A percentile compares a stretch with the other conserved stretches of the same genome.
Conservation (phyloP, 208 protist species). For the Leishmania turanica region DNA sequence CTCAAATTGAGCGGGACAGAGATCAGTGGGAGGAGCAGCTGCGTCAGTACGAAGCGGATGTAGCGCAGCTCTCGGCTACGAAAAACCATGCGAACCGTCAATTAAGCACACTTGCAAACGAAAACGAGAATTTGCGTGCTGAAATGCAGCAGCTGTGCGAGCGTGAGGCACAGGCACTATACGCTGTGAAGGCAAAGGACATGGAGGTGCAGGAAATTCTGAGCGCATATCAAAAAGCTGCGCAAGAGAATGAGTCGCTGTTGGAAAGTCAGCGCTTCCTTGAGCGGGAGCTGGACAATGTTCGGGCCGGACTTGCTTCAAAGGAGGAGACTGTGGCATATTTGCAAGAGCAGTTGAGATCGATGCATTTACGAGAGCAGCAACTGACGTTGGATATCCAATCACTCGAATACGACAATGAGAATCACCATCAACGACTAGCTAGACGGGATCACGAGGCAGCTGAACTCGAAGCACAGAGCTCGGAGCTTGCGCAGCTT, state of each 20-base stretch:
- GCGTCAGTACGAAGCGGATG: constrained; percentile 74
- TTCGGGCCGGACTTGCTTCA: constrained; percentile 59
- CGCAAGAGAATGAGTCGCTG: constrained; percentile 62
- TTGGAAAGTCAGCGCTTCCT: constrained; percentile 56
- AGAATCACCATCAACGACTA: constrained; percentile 68
- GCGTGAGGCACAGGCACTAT: constrained; percentile 56
- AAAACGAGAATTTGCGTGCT: constrained; percentile 68
- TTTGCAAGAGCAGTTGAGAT: constrained; percentile 74
- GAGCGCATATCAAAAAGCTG: constrained; percentile 70
- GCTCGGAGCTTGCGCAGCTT: constrained; percentile 55
- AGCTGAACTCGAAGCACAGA: constrained; percentile 46
- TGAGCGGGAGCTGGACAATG: constrained; percentile 75
- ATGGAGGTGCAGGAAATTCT: constrained; percentile 75
- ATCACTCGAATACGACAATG: constrained; percentile 81
- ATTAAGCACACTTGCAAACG: constrained; percentile 54
- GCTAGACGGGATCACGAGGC: constrained; percentile 46
- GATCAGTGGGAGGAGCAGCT: constrained; percentile 55
- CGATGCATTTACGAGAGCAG: constrained; percentile 76
- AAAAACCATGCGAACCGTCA: constrained; percentile 82
- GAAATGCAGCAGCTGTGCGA: constrained; percentile 60
- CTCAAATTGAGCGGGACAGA: constrained; percentile 52
- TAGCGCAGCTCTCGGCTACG: constrained; percentile 67
- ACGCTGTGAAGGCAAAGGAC: constrained; percentile 77
- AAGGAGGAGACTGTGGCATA: constrained; percentile 77
- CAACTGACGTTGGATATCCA: constrained; percentile 82